Evolutionary conservation across 164 flowering plant species (phyloP).

Genomic region (Kalanchoe fedtschenkoi): DNA sequence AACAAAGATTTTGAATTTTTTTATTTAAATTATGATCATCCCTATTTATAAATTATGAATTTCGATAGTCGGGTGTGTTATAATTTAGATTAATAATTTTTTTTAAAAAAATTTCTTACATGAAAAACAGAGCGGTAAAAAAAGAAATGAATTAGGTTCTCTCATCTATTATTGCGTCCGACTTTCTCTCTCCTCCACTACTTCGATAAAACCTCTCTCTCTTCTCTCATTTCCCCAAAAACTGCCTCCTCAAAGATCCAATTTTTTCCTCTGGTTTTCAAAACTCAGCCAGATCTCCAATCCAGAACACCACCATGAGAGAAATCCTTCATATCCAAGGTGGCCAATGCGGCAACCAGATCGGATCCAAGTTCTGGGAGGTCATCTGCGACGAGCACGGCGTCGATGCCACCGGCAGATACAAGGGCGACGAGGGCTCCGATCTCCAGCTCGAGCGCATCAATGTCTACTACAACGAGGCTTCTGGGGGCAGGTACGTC

Average conservation of each 20-base stretch:
- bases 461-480: conserved; percentile 59
- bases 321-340: conserved; percentile 56
- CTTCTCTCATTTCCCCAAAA: background rate
- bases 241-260: conserved; percentile 2
- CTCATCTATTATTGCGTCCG: background rate
- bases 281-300: background rate
- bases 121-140: no score
- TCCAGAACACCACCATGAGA: conserved; percentile 26
- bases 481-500: conserved; percentile 49
- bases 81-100: no score
- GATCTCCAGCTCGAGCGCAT: conserved; percentile 43
- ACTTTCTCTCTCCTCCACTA: conserved; percentile 1
- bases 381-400: conserved; percentile 60
- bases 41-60: no score
- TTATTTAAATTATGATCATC: no score
- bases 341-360: conserved; percentile 64
- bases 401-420: conserved; percentile 41
- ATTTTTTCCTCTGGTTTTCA: background rate
- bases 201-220: background rate
- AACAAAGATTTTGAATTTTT: no score
- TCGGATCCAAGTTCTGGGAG: conserved; percentile 63
- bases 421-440: conserved; percentile 25
- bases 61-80: no score
- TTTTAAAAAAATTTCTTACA: no score
- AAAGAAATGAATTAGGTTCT: background rate